phyloP scores from a whole-genome alignment of 148 eudicot genomes.

The Vaccinium darrowii region DNA sequence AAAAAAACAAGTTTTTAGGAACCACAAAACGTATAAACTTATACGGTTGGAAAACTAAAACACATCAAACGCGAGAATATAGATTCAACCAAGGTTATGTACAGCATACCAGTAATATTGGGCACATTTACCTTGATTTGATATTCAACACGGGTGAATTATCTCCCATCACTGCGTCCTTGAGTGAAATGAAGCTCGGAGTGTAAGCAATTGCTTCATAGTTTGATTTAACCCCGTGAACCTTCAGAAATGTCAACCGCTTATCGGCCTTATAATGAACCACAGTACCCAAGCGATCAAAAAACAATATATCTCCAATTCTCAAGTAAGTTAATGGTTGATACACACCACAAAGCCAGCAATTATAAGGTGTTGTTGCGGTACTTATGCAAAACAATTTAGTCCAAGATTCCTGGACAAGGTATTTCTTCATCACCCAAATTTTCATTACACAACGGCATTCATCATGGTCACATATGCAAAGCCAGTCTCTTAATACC shows the following conservation, averaged over 20 bases:
- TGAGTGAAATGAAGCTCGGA: constrained; percentile 4
- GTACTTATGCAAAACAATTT: constrained; percentile 11
- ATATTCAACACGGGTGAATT: background rate
- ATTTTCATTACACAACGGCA: background rate
- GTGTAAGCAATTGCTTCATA: background rate
- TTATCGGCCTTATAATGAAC: background rate
- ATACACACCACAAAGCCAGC: background rate
- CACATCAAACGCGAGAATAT: background rate
- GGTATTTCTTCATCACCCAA: constrained; percentile 23
- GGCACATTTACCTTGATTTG: background rate
- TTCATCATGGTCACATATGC: constrained; percentile 8
- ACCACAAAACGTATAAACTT: background rate
- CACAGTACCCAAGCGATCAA: background rate
- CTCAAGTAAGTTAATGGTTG: background rate
- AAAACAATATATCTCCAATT: background rate
- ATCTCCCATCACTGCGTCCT: background rate
- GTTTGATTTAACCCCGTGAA: background rate
- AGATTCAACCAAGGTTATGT: background rate
- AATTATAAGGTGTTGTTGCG: background rate
- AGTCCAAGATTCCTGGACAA: constrained; percentile 25
- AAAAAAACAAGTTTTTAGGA: background rate
- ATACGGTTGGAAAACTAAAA: background rate
- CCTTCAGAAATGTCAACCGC: background rate
- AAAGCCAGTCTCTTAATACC: constrained; percentile 18
- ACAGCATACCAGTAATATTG: background rate